Percentiles rank a stretch among this genome's conserved stretches.
phyloP scores from a whole-genome alignment of 2,329 filamentous ascomycete genomes.

The Phoma sp. region DNA sequence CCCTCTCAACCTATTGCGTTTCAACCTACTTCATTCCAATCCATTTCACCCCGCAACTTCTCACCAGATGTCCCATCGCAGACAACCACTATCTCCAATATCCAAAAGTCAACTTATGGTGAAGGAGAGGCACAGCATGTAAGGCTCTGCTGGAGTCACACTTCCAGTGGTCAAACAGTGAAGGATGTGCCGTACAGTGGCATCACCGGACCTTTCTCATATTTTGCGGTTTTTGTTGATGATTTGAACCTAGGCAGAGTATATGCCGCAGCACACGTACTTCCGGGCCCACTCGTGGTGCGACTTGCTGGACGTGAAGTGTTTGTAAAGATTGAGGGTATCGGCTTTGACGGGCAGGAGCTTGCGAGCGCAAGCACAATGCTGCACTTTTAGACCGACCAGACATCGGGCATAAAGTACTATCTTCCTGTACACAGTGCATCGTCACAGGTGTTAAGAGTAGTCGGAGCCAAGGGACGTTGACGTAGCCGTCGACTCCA shows the following conservation, averaged over 20 bases:
- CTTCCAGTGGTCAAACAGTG: conserved; percentile 2
- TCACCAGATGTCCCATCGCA: neutral
- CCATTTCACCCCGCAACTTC: neutral
- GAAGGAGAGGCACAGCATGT: conserved; percentile 27
- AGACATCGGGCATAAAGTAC: neutral
- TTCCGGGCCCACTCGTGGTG: conserved; percentile 23
- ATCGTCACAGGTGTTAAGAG: neutral
- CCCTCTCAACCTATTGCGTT: neutral
- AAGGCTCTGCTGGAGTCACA: conserved; percentile 37
- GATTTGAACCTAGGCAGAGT: conserved; percentile 32
- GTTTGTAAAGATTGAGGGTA: conserved; percentile 28
- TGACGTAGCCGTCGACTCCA: neutral
- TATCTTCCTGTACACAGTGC: neutral
- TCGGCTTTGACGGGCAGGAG: conserved; percentile 40
- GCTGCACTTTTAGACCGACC: neutral
- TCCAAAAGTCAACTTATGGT: conserved; percentile 2
- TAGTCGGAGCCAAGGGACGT: neutral
- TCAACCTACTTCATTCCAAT: neutral
- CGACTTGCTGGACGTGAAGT: conserved; percentile 13
- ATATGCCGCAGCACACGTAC: conserved; percentile 40
- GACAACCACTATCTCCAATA: neutral
- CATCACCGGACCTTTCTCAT: conserved; percentile 45
- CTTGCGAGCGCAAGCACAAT: conserved; percentile 16
- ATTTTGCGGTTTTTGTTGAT: conserved; percentile 39
- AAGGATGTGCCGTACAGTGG: conserved; percentile 38